Evolutionary conservation across 768 basidiomycete genomes (phyloP), one percentile per base, ranked within the genome.

Genomic region (Lactarius deliciosus): DNA sequence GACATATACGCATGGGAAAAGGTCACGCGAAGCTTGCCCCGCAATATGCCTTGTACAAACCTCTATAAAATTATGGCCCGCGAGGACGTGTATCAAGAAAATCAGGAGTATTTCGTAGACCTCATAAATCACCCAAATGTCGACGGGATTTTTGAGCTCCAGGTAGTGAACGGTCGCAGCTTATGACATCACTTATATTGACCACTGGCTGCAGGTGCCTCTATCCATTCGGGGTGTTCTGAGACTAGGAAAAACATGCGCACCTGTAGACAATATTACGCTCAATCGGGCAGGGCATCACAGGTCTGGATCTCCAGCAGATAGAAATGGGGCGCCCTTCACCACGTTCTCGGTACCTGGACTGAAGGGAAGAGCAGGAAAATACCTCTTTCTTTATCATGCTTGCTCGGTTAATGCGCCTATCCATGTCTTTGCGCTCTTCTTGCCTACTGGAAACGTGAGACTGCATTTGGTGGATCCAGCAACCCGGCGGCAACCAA

Each of bases 111-210:
- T 74, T 98, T 98, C 73, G 88, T 94, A 20, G 89, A 95, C 74
- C 81, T 98, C 59, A 92, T 86, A 65, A 97, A 97, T 73, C 92
- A 96, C 72, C 92, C 96, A 0, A 94, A 92, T 73, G 93, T 98
- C 10, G 94, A 98, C 71, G 94, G 94, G 1, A 91, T 97, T 4
- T 99, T 89, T 72, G 97, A 99, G 77, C 82, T 89, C 22, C 95
- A 98, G 83, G 93, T 94, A 69, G 53, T 3, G 58, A 58, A 20
- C 30, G 2, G 34, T 61, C 16, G 18, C 11, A 38, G 9, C 64
- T 30, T 30, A 64, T 47, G 55, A 36, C 62, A 40, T 62, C 18
- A 58, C 50, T 55, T 22, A 64, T 63, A 43, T 38, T 59, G 15
- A 57, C 16, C 30, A 3, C 5, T 36, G 22, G 50, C 28, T 65